Conservation (phyloP, 768 basidiomycete species). For the Guyanaporus albipodus region DNA sequence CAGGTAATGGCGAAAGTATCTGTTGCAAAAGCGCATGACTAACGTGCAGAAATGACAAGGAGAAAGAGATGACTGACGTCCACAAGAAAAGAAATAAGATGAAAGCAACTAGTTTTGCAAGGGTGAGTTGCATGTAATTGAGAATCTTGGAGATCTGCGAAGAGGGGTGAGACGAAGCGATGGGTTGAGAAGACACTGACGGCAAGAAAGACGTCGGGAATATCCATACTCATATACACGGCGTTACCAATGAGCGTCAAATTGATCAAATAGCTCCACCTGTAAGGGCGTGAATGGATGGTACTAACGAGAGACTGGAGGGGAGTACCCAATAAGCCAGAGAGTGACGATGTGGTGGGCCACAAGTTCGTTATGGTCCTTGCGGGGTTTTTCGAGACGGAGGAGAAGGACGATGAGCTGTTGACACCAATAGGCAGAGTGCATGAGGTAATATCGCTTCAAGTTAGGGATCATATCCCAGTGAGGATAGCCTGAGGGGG, state of each 20-base stretch:
- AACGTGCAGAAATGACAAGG: constrained; percentile 53
- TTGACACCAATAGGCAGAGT: constrained; percentile 92
- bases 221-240: constrained; percentile 95
- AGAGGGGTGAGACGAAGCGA: neutral
- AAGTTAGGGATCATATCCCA: constrained; percentile 82
- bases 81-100: constrained; percentile 58
- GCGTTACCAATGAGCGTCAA: constrained; percentile 86
- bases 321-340: constrained; percentile 81
- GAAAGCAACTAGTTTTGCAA: constrained; percentile 60
- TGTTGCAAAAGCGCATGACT: constrained; percentile 38
- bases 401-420: constrained; percentile 84
- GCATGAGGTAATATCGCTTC: constrained; percentile 92
- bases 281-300: constrained; percentile 26
- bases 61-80: too few relatives aligned
- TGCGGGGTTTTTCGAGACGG: constrained; percentile 89
- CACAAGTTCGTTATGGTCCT: constrained; percentile 84
- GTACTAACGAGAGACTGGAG: neutral
- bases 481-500: constrained; percentile 70
- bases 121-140: constrained; percentile 77
- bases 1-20: constrained; percentile 91
- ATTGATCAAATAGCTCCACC: constrained; percentile 82
- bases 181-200: constrained; percentile 40
- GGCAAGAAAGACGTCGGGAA: constrained; percentile 85
- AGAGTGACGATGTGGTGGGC: constrained; percentile 91
- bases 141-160: constrained; percentile 75